Percentiles rank a stretch among this genome's conserved stretches.
These are phyloP conservation scores for Spathaspora sp. DNA, from an alignment of 1,139 yeast genomes.

Conservation along the genomic window DNA sequence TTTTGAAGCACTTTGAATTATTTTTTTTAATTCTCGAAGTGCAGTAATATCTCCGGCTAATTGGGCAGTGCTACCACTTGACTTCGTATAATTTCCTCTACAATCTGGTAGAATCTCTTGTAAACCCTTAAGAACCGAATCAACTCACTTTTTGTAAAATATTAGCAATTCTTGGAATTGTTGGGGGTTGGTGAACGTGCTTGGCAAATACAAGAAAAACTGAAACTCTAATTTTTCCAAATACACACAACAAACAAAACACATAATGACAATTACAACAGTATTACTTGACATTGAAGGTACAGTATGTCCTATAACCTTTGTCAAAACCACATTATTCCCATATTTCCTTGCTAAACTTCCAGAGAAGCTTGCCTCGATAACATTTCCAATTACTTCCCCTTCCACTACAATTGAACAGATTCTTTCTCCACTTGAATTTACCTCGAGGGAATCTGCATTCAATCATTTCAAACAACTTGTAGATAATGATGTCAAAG, in stretches of 20 bases:
- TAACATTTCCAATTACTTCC: slow-evolving; percentile 34
- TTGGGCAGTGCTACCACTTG: no score
- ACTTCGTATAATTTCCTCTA: no score
- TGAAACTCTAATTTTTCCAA: no score
- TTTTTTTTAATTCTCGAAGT: no score
- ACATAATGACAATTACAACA: slow-evolving; percentile 9
- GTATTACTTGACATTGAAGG: slow-evolving; percentile 82
- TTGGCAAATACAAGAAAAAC: no score
- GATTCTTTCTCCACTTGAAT: slow-evolving; percentile 29
- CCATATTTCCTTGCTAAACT: slow-evolving; percentile 44
- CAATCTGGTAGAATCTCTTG: no score
- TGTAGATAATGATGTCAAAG: slow-evolving; percentile 72
- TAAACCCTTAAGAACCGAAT: no score
- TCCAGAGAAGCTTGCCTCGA: slow-evolving; percentile 22
- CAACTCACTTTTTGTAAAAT: no score
- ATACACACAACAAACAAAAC: neutral
- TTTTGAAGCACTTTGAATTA: no score
- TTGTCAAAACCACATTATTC: slow-evolving; percentile 73
- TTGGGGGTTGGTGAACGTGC: no score
- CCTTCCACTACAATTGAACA: slow-evolving; percentile 19
- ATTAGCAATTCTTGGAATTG: no score
- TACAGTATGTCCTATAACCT: slow-evolving; percentile 85
- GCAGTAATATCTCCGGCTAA: no score
- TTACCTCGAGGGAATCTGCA: slow-evolving; percentile 45
- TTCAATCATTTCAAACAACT: slow-evolving; percentile 51